phyloP scores from a whole-genome alignment of 2,329 filamentous ascomycete species.

The Pseudogymnoascus sp. region DNA sequence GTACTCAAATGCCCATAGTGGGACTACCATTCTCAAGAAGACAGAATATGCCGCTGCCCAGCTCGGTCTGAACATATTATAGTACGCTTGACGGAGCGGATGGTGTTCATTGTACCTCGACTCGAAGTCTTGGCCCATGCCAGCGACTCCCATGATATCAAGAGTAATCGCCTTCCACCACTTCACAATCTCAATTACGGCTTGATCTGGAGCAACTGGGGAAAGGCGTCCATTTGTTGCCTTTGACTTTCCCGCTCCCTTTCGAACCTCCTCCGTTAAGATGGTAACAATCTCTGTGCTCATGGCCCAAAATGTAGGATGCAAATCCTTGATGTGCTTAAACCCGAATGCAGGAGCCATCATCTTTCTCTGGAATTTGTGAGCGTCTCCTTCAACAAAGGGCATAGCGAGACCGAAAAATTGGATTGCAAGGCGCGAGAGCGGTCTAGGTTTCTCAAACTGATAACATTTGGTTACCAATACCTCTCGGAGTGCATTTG shows the following conservation, averaged over 20 bases:
- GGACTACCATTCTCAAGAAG: slow-evolving; percentile 55
- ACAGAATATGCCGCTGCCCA: slow-evolving; percentile 47
- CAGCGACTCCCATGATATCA: slow-evolving; percentile 68
- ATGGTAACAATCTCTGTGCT: slow-evolving; percentile 57
- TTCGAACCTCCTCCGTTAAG: slow-evolving; percentile 46
- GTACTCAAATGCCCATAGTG: slow-evolving; percentile 49
- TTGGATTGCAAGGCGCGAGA: slow-evolving; percentile 44
- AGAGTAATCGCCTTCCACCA: slow-evolving; percentile 64
- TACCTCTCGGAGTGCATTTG: slow-evolving; percentile 61
- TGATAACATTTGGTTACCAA: slow-evolving; percentile 62
- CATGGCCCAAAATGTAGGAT: slow-evolving; percentile 78
- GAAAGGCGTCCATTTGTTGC: slow-evolving; percentile 20
- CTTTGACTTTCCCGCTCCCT: slow-evolving; percentile 32
- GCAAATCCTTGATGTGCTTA: slow-evolving; percentile 75
- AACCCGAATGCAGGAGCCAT: slow-evolving; percentile 77
- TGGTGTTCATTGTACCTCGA: slow-evolving; percentile 55
- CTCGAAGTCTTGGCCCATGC: slow-evolving; percentile 63
- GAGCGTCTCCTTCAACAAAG: slow-evolving; percentile 80
- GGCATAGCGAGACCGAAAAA: slow-evolving; percentile 61
- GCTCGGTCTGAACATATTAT: slow-evolving; percentile 45
- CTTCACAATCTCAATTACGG: slow-evolving; percentile 48
- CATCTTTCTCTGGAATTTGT: slow-evolving; percentile 72
- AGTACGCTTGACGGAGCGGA: slow-evolving; percentile 51
- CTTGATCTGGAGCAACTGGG: slow-evolving; percentile 21
- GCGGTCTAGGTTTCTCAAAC: slow-evolving; percentile 54